Evolutionary conservation across 208 protist genomes (phyloP), one percentile per base, ranked within the genome.

Genomic region (Acanthamoeba castellanii): DNA sequence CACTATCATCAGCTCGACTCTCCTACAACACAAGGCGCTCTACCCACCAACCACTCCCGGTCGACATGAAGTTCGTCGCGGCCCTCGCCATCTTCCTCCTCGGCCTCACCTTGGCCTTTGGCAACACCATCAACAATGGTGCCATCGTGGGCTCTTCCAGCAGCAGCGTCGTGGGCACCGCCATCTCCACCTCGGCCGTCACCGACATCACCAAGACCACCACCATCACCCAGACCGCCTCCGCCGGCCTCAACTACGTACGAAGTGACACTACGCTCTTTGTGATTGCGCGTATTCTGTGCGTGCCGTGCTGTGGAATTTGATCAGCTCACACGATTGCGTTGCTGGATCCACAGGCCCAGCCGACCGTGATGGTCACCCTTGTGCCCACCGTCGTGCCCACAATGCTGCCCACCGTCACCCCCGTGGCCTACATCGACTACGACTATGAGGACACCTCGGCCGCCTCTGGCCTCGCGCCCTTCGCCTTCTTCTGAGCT

Each of bases 341-440:
- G n/a, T 34, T 1, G 8, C 18, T 72, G 22, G 14, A 37, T 27
- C 22, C 0, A 25, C 37, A 47, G 32, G 37, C 7, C 9, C 70
- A 45, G 30, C 32, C 32, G 3, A 78, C 37, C 37, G 70, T 78
- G 70, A 34, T 34, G n/a, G 37, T 78, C 70, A 78, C 70, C 37
- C n/a, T 45, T 1, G 37, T 78, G 7, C 70, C 70, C 70, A 78
- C 70, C 20, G 70, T 78, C 30, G 37, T 78, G 22, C 70, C 70
- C 32, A 78, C 70, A 6, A 45, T 78, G 32, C 32, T 78, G 70
- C 70, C 70, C 70, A 78, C 70, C 70, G 37, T 45, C 70, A 78
- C 70, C 70, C 70, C 70, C 70, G 37, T 78, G 32, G 37, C 70
- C 70, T 78, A 78, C 70, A 78, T 78, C 70, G 70, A 45, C 70